Evolutionary conservation across 805 yeast species (phyloP).

Genomic region (Candida gorgasii): DNA sequence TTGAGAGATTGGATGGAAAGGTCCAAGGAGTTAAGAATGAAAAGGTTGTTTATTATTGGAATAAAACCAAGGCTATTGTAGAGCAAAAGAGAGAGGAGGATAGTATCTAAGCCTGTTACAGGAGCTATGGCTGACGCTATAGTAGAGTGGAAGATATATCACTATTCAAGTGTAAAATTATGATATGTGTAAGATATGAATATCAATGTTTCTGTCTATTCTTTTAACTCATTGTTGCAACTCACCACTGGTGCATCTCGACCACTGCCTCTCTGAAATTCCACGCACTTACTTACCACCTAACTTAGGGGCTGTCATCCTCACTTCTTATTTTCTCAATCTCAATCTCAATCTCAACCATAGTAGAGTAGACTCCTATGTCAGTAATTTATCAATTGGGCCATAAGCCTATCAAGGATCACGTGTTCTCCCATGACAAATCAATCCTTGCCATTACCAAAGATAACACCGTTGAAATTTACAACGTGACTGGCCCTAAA

Average conservation of each 20-base stretch:
- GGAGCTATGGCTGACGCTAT: too few relatives aligned
- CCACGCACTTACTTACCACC: too few relatives aligned
- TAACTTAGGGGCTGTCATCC: too few relatives aligned
- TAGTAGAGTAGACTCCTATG: constrained; percentile 18
- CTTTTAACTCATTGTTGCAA: too few relatives aligned
- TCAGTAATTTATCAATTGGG: constrained; percentile 63
- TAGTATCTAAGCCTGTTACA: background rate
- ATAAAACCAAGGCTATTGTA: constrained; percentile 30
- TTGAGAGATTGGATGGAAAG: constrained; percentile 45
- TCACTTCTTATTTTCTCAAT: background rate
- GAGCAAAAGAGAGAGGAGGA: constrained; percentile 25
- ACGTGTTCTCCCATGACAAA: constrained; percentile 75
- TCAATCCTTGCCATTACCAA: constrained; percentile 76
- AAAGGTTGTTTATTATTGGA: constrained; percentile 40
- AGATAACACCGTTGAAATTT: constrained; percentile 73
- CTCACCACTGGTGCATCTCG: too few relatives aligned
- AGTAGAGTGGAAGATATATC: too few relatives aligned
- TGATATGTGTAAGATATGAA: too few relatives aligned
- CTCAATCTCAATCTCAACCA: background rate
- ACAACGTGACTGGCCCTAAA: constrained; percentile 50
- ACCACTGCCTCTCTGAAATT: too few relatives aligned
- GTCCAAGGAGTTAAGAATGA: constrained; percentile 46
- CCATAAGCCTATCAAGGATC: constrained; percentile 86
- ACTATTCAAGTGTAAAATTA: too few relatives aligned
- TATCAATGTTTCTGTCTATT: too few relatives aligned